Evolutionary conservation across 257 asterid species (phyloP), one percentile per base, ranked within the genome.

Genomic region (Solanum virginianum): DNA sequence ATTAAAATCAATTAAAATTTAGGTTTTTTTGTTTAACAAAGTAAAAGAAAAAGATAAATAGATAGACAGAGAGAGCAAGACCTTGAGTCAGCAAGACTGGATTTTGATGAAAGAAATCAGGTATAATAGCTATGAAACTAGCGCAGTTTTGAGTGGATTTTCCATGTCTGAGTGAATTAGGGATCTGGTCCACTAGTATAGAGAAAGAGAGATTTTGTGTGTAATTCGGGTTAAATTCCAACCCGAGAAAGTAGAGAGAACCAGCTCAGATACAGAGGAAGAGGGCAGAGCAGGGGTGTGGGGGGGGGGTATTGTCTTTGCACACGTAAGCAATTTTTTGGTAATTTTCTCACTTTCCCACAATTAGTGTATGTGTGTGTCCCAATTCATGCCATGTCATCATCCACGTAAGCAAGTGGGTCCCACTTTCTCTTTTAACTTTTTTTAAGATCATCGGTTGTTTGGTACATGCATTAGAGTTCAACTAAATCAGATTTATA

Each of bases 161-260:
- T 14, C 57, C 65, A 79, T 69, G 17, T 53, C 45, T 69, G 86
- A 69, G 51, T 79, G 49, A 57, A 83, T 63, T 83, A 83, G 85
- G 86, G 86, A 83, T 83, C 81, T 83, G 81, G 81, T 71, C n/a
- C 69, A 66, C 63, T 66, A 32, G 79, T 68, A 65, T n/a, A 83
- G 49, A 49, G 53, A 65, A 5, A 47, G 24, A 32, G 41, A 22
- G 59, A 45, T 45, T 75, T 75, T 74, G 20, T 49, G 51, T 39
- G 15, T 2, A 41, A 53, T 24, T 16, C 41, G 82, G 82, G 82
- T 79, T 51, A 24, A 49, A 29, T 51, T 79, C 22, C 15, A 2
- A 54, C 82, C 82, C 82, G 65, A 79, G 24, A 77, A 16, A 51
- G 16, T 29, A 8, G 59, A 51, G 47, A 79, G 49, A 26, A 54